These are phyloP conservation scores for Neolentinus lepideus DNA, from an alignment of 1,284 basidiomycete species.

Conservation along the genomic window DNA sequence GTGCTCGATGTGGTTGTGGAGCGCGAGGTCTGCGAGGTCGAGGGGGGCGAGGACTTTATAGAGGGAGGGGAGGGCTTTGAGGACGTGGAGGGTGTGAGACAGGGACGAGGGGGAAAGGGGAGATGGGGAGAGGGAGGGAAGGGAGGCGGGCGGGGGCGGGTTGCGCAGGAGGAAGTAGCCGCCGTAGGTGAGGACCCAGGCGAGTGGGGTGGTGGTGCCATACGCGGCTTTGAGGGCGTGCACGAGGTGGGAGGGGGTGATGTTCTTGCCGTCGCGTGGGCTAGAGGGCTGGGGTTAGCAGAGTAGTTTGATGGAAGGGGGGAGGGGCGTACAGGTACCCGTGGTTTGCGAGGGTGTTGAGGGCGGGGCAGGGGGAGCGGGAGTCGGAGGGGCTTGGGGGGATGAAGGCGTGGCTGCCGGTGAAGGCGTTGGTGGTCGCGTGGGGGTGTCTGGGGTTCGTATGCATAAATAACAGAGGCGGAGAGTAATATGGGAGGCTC, in stretches of 20 bases:
- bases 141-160: neutral
- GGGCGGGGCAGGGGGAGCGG: slow-evolving; percentile 1
- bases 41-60: neutral
- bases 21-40: slow-evolving; percentile 6
- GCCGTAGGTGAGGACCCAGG: neutral
- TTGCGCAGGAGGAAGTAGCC: slow-evolving; percentile 1
- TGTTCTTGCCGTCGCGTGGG: neutral
- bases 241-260: neutral
- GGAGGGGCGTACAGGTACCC: neutral
- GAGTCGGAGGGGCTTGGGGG: neutral
- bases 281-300: neutral
- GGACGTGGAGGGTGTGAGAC: neutral
- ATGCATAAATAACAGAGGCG: too few species aligned
- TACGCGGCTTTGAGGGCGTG: neutral
- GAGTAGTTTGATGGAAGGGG: neutral
- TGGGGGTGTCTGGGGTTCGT: neutral
- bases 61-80: neutral
- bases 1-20: slow-evolving; percentile 9
- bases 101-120: neutral
- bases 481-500: neutral
- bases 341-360: neutral
- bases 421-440: neutral
- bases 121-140: neutral
- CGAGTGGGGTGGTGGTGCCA: neutral
- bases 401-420: neutral